phyloP scores from a whole-genome alignment of 2,329 filamentous ascomycete genomes.

The Grosmannia serpens region DNA sequence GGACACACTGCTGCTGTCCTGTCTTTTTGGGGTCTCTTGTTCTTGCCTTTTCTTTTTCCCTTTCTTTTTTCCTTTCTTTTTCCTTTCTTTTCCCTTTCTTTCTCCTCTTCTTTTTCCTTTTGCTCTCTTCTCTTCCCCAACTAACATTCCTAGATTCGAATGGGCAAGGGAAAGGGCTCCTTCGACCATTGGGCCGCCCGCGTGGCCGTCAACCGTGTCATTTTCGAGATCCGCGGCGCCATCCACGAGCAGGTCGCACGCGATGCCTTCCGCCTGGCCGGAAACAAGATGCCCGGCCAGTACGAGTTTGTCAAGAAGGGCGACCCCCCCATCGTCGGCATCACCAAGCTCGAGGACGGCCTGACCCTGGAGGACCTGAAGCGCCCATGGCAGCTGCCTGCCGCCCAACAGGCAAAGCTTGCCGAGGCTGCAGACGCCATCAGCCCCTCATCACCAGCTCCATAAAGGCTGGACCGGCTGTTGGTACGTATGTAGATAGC shows the following conservation, averaged over 20 bases:
- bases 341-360: constrained; percentile 76
- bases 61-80: neutral
- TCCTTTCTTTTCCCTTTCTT: constrained; percentile 3
- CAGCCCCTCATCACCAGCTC: neutral
- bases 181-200: constrained; percentile 95
- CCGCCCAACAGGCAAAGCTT: neutral
- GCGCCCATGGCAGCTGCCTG: constrained; percentile 53
- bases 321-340: constrained; percentile 78
- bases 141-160: constrained; percentile 54
- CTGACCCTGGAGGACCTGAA: constrained; percentile 75
- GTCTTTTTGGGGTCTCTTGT: too few species aligned
- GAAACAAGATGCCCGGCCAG: constrained; percentile 81
- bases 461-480: neutral
- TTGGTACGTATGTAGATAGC: too few species aligned
- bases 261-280: constrained; percentile 88
- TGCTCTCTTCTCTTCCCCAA: neutral
- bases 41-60: neutral
- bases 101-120: neutral
- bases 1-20: neutral
- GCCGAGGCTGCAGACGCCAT: neutral
- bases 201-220: constrained; percentile 78
- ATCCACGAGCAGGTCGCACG: constrained; percentile 89
- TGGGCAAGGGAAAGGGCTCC: constrained; percentile 97
- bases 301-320: constrained; percentile 94
- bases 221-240: constrained; percentile 86